Percentiles rank a stretch among this genome's conserved stretches.
These are phyloP conservation scores for Gillenia trifoliata DNA, from an alignment of 306 rosid genomes.

Conservation along the genomic window DNA sequence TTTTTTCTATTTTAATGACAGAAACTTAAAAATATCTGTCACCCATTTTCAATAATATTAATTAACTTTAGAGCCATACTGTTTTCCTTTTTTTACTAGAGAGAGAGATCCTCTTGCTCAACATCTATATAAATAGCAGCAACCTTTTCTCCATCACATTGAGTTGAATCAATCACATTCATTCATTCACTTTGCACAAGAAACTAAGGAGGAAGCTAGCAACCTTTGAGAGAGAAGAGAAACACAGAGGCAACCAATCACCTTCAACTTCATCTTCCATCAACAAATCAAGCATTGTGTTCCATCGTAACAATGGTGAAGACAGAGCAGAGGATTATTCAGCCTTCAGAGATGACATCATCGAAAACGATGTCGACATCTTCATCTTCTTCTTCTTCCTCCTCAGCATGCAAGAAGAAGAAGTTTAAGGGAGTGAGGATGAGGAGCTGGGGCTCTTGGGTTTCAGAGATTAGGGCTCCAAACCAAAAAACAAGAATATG, in stretches of 20 bases:
- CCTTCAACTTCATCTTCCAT: not conserved
- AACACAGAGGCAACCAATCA: not conserved
- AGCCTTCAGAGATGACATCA: slow-evolving; percentile 20
- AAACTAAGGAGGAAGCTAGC: not conserved
- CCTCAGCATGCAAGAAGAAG: slow-evolving; percentile 28
- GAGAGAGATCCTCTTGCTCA: slow-evolving; percentile 20
- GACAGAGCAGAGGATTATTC: slow-evolving; percentile 47
- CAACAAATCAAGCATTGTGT: not conserved
- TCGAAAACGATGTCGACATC: slow-evolving; percentile 9
- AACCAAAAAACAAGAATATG: slow-evolving; percentile 95
- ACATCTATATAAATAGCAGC: slow-evolving; percentile 69
- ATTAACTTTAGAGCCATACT: slow-evolving; percentile 9
- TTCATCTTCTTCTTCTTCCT: slow-evolving; percentile 9
- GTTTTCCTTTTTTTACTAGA: slow-evolving; percentile 28
- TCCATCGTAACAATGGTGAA: slow-evolving; percentile 53
- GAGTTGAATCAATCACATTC: slow-evolving; percentile 13
- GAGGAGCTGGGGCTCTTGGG: slow-evolving; percentile 99
- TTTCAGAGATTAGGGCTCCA: slow-evolving; percentile 95
- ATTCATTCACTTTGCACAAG: slow-evolving; percentile 31
- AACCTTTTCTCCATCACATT: slow-evolving; percentile 17
- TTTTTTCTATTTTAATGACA: not conserved
- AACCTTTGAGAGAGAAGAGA: not conserved
- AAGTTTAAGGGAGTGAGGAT: slow-evolving; percentile 97
- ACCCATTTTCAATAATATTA: slow-evolving; percentile 22
- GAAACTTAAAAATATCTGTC: slow-evolving; percentile 50